Evolutionary conservation across 2,329 filamentous ascomycete species (phyloP).

Genomic region (Hypomyces rosellus): DNA sequence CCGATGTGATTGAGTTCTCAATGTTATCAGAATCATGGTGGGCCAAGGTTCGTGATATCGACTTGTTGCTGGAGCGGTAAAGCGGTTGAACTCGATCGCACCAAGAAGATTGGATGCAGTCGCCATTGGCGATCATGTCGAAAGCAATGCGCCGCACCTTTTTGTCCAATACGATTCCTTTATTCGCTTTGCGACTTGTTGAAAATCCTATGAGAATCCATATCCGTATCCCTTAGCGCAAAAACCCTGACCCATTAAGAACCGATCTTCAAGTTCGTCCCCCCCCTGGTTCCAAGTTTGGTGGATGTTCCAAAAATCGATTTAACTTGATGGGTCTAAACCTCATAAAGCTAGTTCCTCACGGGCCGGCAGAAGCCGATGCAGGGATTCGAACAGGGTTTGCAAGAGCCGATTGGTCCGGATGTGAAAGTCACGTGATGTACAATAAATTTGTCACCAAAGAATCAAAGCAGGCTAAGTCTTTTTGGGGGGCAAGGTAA

Average conservation of each 20-base stretch:
- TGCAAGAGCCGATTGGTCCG: slow-evolving; percentile 11
- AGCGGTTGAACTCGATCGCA: not conserved
- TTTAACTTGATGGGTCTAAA: slow-evolving; percentile 9
- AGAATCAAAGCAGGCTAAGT: too few relatives aligned
- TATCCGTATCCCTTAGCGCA: not conserved
- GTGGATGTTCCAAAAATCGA: too few relatives aligned
- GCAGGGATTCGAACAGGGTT: slow-evolving; percentile 3
- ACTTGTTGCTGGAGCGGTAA: not conserved
- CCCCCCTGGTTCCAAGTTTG: not conserved
- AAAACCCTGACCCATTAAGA: not conserved
- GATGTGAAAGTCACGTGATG: slow-evolving; percentile 3
- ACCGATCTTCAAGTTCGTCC: not conserved
- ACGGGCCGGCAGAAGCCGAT: slow-evolving; percentile 12
- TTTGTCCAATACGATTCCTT: not conserved
- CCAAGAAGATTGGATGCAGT: not conserved
- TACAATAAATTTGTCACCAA: not conserved
- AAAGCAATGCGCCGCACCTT: not conserved
- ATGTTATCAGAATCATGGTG: too few relatives aligned
- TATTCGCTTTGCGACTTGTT: not conserved
- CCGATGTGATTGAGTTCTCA: slow-evolving; percentile 1
- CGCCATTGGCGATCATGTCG: not conserved
- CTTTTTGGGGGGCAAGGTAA: not conserved
- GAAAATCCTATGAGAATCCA: not conserved
- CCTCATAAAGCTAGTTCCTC: not conserved
- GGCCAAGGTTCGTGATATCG: too few relatives aligned